A percentile compares a stretch with the other conserved stretches of the same genome.
Evolutionary conservation across 2,329 filamentous ascomycete genomes (phyloP).

Genomic region (Lachnellula arida): DNA sequence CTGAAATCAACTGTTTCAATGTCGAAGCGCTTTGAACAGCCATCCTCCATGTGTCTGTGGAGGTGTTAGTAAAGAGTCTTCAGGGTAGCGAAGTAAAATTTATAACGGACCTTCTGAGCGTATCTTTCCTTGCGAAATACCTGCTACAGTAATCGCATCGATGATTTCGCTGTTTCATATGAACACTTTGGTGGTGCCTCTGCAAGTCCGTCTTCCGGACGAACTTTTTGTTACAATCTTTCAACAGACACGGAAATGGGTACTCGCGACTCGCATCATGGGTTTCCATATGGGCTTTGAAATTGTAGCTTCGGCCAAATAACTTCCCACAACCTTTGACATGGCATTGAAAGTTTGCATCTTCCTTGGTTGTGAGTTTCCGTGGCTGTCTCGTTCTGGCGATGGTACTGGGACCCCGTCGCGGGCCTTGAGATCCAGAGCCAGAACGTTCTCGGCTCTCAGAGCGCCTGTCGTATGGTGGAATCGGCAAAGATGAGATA

Average conservation of each 20-base stretch:
- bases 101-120: conserved; percentile 62
- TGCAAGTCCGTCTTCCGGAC: conserved; percentile 77
- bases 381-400: conserved; percentile 36
- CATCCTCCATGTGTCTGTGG: conserved; percentile 68
- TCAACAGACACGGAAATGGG: conserved; percentile 61
- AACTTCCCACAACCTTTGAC: conserved; percentile 67
- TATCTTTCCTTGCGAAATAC: conserved; percentile 76
- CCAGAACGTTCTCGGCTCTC: conserved; percentile 21
- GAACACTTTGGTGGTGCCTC: conserved; percentile 60
- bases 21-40: conserved; percentile 62
- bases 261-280: conserved; percentile 72
- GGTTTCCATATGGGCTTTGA: conserved; percentile 79
- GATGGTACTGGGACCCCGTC: conserved; percentile 20
- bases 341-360: conserved; percentile 67
- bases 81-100: neutral
- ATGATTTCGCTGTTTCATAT: conserved; percentile 67
- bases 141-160: conserved; percentile 66
- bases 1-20: conserved; percentile 31
- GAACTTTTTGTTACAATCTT: conserved; percentile 69
- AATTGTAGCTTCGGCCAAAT: conserved; percentile 82
- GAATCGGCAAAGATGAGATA: conserved; percentile 24
- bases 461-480: conserved; percentile 25
- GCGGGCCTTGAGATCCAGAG: conserved; percentile 16
- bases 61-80: neutral
- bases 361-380: conserved; percentile 59